phyloP scores from a whole-genome alignment of 805 yeast genomes.

The Myxozyma melibiosi region DNA sequence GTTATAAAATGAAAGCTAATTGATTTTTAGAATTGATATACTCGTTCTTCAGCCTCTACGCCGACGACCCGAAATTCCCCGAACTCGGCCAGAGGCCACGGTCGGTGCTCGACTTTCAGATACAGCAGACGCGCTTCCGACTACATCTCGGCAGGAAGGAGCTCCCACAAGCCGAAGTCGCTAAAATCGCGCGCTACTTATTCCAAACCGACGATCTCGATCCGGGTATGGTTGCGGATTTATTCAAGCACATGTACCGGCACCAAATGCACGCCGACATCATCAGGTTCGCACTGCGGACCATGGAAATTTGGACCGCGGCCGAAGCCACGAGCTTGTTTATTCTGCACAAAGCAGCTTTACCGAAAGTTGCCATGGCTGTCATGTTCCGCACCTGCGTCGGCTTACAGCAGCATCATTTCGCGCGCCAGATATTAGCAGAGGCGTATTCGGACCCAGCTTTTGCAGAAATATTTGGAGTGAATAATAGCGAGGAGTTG shows the following conservation, averaged over 20 bases:
- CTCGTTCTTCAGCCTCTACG: background rate
- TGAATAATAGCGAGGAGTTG: background rate
- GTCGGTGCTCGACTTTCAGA: too few species aligned
- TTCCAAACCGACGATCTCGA: background rate
- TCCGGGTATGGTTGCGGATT: background rate
- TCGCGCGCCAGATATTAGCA: constrained; percentile 17
- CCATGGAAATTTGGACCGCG: constrained; percentile 16
- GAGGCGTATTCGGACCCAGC: constrained; percentile 2
- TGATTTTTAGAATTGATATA: background rate
- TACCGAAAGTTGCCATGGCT: constrained; percentile 7
- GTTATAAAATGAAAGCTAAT: too few species aligned
- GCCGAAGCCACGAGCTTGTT: constrained; percentile 4
- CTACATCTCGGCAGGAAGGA: constrained; percentile 6
- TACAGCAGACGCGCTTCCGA: constrained; percentile 3
- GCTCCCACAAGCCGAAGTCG: constrained; percentile 11
- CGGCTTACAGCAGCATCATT: constrained; percentile 1
- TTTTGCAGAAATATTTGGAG: background rate
- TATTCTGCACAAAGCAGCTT: background rate
- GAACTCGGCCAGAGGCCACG: background rate
- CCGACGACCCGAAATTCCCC: constrained; percentile 1
- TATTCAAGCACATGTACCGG: constrained; percentile 17
- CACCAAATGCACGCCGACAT: constrained; percentile 21
- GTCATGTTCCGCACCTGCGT: constrained; percentile 18
- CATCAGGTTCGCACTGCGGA: constrained; percentile 6
- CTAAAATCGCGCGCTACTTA: constrained; percentile 5